Evolutionary conservation across 192 early-diverging fungal genomes (phyloP).

Genomic region (Oehlia diaphana): DNA sequence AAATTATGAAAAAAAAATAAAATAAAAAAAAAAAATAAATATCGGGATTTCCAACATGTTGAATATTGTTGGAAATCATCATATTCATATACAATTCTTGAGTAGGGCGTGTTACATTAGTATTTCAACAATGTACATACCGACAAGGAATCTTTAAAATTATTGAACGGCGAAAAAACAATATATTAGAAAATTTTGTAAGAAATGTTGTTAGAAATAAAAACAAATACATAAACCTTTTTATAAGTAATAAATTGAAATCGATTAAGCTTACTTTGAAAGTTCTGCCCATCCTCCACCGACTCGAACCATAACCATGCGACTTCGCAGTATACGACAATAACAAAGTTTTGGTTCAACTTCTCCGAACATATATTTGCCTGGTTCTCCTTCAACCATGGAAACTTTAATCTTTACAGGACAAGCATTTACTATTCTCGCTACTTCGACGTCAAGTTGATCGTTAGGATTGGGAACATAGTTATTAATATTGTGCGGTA

Average conservation of each 20-base stretch:
- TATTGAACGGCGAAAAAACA: slow-evolving; percentile 7
- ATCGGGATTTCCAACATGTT: slow-evolving; percentile 16
- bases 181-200: background rate
- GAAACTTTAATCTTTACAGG: slow-evolving; percentile 52
- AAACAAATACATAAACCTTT: background rate
- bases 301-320: slow-evolving; percentile 69
- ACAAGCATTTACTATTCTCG: slow-evolving; percentile 58
- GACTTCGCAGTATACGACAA: slow-evolving; percentile 60
- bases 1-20: slow-evolving; percentile 18
- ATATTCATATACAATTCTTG: background rate
- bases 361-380: slow-evolving; percentile 67
- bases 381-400: slow-evolving; percentile 57
- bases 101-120: slow-evolving; percentile 1
- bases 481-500: slow-evolving; percentile 27
- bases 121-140: slow-evolving; percentile 27
- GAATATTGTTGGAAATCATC: background rate
- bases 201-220: background rate
- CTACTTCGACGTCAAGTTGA: slow-evolving; percentile 60
- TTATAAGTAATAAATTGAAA: background rate
- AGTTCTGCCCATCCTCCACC: slow-evolving; percentile 66
- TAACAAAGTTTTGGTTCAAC: slow-evolving; percentile 62
- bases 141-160: slow-evolving; percentile 32
- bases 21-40: background rate
- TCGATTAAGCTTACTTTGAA: slow-evolving; percentile 45
- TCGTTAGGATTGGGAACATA: slow-evolving; percentile 57